These are phyloP conservation scores for Daldinia sp. DNA, from an alignment of 2,329 filamentous ascomycete genomes.

Conservation along the genomic window DNA sequence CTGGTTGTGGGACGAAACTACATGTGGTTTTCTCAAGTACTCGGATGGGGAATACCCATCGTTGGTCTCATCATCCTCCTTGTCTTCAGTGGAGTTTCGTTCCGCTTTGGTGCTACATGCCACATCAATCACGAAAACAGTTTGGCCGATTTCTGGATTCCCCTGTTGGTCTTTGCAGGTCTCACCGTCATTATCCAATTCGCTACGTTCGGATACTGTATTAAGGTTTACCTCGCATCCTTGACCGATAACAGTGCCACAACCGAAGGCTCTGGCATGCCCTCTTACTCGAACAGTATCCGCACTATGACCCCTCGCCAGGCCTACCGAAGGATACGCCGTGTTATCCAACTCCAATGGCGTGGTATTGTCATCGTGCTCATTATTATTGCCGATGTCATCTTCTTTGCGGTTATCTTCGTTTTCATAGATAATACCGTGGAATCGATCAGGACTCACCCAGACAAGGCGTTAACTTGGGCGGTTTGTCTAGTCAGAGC, in stretches of 20 bases:
- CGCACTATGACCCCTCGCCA: constrained; percentile 82
- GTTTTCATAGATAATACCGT: constrained; percentile 84
- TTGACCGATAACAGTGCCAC: constrained; percentile 76
- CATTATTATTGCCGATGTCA: constrained; percentile 88
- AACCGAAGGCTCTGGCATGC: constrained; percentile 75
- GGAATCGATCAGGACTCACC: constrained; percentile 63
- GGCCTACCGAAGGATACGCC: constrained; percentile 84
- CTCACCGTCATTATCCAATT: constrained; percentile 73
- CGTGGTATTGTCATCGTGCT: constrained; percentile 88
- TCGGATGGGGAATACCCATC: constrained; percentile 85
- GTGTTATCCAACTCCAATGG: constrained; percentile 93
- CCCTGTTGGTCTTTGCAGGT: constrained; percentile 72
- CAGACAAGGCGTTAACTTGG: constrained; percentile 68
- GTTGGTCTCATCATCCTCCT: constrained; percentile 79
- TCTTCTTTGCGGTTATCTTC: constrained; percentile 93
- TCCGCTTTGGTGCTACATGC: constrained; percentile 89
- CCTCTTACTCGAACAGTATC: constrained; percentile 78
- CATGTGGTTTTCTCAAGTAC: constrained; percentile 82
- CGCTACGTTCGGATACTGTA: constrained; percentile 81
- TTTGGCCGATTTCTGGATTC: constrained; percentile 88
- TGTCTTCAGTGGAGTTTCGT: constrained; percentile 89
- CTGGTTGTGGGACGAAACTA: constrained; percentile 86
- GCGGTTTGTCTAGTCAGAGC: constrained; percentile 71
- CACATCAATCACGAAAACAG: constrained; percentile 93
- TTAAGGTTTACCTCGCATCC: constrained; percentile 91